Evolutionary conservation across 305 asterid genomes (phyloP).

Genomic region (Nicotiana rustica): DNA sequence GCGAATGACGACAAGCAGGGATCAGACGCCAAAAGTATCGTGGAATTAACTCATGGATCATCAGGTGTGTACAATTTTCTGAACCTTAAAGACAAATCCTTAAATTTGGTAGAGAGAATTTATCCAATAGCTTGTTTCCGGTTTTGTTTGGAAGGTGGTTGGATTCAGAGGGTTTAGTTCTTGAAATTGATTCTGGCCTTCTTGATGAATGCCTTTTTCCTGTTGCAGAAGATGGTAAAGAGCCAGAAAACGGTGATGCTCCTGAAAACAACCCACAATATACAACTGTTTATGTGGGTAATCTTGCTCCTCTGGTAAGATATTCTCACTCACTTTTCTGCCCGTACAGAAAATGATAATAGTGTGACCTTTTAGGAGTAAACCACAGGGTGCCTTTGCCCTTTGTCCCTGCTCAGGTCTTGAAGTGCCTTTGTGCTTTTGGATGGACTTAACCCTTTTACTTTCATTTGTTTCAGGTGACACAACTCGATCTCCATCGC

Average conservation of each 20-base stretch:
- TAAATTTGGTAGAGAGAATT: slow-evolving; percentile 10
- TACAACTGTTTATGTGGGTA: slow-evolving; percentile 94
- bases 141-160: slow-evolving; percentile 13
- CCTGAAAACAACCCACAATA: slow-evolving; percentile 92
- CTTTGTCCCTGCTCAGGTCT: background rate
- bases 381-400: slow-evolving; percentile 5
- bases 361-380: slow-evolving; percentile 5
- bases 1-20: slow-evolving; percentile 73
- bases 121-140: slow-evolving; percentile 1
- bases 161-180: slow-evolving; percentile 14
- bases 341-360: background rate
- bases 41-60: slow-evolving; percentile 80
- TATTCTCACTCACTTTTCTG: background rate
- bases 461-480: slow-evolving; percentile 56
- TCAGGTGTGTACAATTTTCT: slow-evolving; percentile 58
- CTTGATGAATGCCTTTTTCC: background rate
- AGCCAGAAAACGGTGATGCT: slow-evolving; percentile 71
- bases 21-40: slow-evolving; percentile 72
- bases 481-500: slow-evolving; percentile 85
- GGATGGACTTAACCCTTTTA: background rate
- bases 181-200: background rate
- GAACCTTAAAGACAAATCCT: background rate
- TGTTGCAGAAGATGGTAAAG: slow-evolving; percentile 79
- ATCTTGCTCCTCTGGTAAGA: slow-evolving; percentile 91
- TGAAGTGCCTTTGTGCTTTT: slow-evolving; percentile 26